phyloP scores from a whole-genome alignment of 805 yeast genomes.

The Diddensiella santjacobensis region DNA sequence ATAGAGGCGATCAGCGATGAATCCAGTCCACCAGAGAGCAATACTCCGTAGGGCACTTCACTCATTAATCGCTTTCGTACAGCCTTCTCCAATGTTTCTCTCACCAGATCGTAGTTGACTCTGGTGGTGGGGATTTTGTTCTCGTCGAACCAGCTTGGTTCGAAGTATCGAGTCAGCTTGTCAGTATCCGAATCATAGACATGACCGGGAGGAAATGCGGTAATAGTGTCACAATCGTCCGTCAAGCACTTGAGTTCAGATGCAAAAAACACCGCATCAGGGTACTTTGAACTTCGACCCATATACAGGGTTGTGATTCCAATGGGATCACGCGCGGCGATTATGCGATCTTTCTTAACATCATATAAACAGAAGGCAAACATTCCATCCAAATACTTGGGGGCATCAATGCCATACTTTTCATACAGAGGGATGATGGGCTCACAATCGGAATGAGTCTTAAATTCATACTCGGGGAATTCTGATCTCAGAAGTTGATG shows the following conservation, averaged over 20 bases:
- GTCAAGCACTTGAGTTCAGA: constrained; percentile 90
- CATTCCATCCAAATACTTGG: constrained; percentile 95
- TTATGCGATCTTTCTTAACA: constrained; percentile 73
- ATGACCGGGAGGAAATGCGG: constrained; percentile 98
- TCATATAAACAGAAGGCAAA: constrained; percentile 94
- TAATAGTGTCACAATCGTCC: constrained; percentile 90
- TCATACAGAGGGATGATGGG: constrained; percentile 90
- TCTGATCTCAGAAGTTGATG: constrained; percentile 84
- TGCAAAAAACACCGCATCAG: constrained; percentile 82
- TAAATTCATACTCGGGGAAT: constrained; percentile 67
- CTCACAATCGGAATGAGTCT: constrained; percentile 93
- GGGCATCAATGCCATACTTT: constrained; percentile 86
- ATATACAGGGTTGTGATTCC: constrained; percentile 95
- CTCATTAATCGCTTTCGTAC: constrained; percentile 99
- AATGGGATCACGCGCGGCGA: constrained; percentile 98
- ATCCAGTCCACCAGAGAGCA: constrained; percentile 95
- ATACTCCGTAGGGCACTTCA: constrained; percentile 98
- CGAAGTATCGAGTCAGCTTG: constrained; percentile 79
- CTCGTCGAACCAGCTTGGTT: constrained; percentile 94
- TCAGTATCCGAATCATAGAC: constrained; percentile 90
- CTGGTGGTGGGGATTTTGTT: constrained; percentile 66
- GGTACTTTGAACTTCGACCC: constrained; percentile 70
- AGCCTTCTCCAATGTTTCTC: constrained; percentile 84
- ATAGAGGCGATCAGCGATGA: constrained; percentile 94
- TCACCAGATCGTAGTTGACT: constrained; percentile 66